These are phyloP conservation scores for Piper longum DNA, from an alignment of 164 flowering plant species.

Conservation along the genomic window DNA sequence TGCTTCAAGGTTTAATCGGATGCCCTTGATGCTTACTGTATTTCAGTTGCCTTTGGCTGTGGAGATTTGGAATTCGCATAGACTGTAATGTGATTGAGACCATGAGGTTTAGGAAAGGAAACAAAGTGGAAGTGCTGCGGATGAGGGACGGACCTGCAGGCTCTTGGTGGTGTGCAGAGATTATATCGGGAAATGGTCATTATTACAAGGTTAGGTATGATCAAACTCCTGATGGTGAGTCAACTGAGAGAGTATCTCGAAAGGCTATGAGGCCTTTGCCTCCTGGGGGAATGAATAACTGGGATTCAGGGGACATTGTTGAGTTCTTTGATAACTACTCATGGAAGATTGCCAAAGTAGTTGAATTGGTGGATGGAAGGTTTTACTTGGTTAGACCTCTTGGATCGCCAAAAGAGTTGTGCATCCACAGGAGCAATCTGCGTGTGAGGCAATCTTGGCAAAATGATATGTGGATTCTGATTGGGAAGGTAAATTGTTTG, in stretches of 20 bases:
- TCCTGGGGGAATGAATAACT: slow-evolving; percentile 26
- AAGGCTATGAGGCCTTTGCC: slow-evolving; percentile 64
- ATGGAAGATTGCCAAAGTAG: slow-evolving; percentile 61
- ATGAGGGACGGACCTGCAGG: slow-evolving; percentile 41
- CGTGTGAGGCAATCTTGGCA: slow-evolving; percentile 38
- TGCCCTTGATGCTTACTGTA: not conserved
- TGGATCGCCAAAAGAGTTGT: slow-evolving; percentile 27
- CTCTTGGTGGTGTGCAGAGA: slow-evolving; percentile 59
- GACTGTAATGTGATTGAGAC: not conserved
- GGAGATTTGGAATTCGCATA: not conserved
- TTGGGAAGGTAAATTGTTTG: slow-evolving; percentile 33
- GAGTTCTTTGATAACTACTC: slow-evolving; percentile 57
- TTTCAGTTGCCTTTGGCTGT: not conserved
- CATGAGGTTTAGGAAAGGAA: slow-evolving; percentile 64
- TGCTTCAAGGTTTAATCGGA: not conserved
- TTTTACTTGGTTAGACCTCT: slow-evolving; percentile 26
- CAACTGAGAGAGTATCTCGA: slow-evolving; percentile 43
- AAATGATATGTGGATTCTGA: slow-evolving; percentile 34
- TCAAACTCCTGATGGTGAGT: slow-evolving; percentile 6
- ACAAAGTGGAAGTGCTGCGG: slow-evolving; percentile 56
- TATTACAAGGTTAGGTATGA: slow-evolving; percentile 47
- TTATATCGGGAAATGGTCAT: slow-evolving; percentile 63
- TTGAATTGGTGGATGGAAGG: slow-evolving; percentile 20
- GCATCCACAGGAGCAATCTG: slow-evolving; percentile 17
- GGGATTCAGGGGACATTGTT: slow-evolving; percentile 50